phyloP scores from a whole-genome alignment of 2,329 filamentous ascomycete species.

The Knufia petricola region DNA sequence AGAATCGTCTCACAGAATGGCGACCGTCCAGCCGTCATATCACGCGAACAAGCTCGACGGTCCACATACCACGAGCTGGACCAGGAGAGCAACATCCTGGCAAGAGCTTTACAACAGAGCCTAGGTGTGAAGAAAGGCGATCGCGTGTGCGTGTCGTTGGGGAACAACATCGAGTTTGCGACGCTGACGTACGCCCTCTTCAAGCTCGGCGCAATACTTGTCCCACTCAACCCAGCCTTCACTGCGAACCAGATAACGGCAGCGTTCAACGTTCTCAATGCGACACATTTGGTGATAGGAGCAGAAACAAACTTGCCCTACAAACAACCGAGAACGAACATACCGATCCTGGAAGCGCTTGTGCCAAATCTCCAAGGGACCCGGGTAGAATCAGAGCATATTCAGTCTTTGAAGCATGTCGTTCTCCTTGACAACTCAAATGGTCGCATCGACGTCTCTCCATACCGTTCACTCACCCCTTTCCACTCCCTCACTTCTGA shows the following conservation, averaged over 20 bases:
- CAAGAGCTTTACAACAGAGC: conserved; percentile 20
- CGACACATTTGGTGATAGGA: conserved; percentile 69
- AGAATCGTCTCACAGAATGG: conserved; percentile 35
- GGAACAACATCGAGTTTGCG: conserved; percentile 76
- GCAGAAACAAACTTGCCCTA: conserved; percentile 73
- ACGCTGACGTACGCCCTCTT: conserved; percentile 73
- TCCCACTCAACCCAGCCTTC: conserved; percentile 89
- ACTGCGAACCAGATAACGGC: conserved; percentile 67
- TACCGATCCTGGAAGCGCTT: conserved; percentile 47
- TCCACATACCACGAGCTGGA: conserved; percentile 72
- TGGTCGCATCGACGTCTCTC: conserved; percentile 41
- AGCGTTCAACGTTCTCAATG: conserved; percentile 65
- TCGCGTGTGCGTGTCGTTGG: conserved; percentile 74
- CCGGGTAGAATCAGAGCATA: conserved; percentile 43
- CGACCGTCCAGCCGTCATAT: conserved; percentile 48
- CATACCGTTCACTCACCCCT: conserved; percentile 35
- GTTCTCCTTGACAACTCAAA: conserved; percentile 70
- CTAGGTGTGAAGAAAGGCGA: conserved; percentile 36
- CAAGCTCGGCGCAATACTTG: conserved; percentile 87
- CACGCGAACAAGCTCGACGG: conserved; percentile 50
- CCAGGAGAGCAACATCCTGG: conserved; percentile 27
- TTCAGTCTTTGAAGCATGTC: conserved; percentile 62
- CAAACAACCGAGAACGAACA: conserved; percentile 52
- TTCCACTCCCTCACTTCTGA: conserved; percentile 39
- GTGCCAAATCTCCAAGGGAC: conserved; percentile 38